Conservation (phyloP, 108 stramenopile species). For the Seminavis robusta region DNA sequence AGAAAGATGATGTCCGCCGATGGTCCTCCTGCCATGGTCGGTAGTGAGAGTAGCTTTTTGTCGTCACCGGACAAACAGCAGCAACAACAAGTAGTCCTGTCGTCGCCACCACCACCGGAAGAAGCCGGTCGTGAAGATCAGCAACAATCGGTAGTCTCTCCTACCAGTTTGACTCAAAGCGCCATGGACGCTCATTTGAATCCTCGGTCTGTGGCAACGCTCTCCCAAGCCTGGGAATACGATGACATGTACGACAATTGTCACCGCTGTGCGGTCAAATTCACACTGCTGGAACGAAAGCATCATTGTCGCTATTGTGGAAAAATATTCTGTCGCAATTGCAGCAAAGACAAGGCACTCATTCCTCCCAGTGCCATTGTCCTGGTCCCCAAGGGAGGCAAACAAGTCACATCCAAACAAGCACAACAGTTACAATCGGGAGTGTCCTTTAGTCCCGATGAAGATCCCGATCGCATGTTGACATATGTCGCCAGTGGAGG, state of each 20-base stretch:
- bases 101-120: too few species aligned
- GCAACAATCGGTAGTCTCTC: too few species aligned
- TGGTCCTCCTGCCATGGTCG: too few species aligned
- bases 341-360: conserved; percentile 50
- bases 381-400: conserved; percentile 37
- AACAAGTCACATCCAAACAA: conserved; percentile 33
- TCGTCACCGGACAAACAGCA: too few species aligned
- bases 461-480: conserved; percentile 66
- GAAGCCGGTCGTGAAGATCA: too few species aligned
- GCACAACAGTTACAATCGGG: neutral
- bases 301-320: conserved; percentile 91
- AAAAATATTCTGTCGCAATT: conserved; percentile 73
- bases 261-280: conserved; percentile 42
- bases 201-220: conserved; percentile 40
- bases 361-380: conserved; percentile 77
- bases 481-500: conserved; percentile 20
- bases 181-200: too few species aligned
- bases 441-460: conserved; percentile 39
- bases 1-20: too few species aligned
- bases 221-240: conserved; percentile 75
- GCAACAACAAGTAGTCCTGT: too few species aligned
- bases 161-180: too few species aligned
- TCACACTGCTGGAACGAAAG: conserved; percentile 66
- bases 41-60: too few species aligned
- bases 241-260: conserved; percentile 44